Conservation (phyloP, 1,284 basidiomycete species). For the Ganoderma lucidum region DNA sequence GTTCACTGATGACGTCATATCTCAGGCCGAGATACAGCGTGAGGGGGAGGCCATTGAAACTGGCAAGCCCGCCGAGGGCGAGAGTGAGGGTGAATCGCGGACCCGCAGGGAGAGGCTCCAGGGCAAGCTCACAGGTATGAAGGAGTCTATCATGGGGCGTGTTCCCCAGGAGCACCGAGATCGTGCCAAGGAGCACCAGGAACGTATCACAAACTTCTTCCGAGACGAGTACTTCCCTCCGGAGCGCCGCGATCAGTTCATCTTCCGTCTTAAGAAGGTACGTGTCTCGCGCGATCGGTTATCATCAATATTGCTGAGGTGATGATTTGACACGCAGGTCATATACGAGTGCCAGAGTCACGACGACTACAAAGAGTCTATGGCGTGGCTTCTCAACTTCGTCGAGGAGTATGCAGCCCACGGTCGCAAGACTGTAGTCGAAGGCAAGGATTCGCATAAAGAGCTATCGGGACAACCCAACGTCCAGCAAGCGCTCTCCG, state of each 20-base stretch:
- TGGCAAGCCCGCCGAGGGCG: constrained; percentile 33
- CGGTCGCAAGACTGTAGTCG: constrained; percentile 56
- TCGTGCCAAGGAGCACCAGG: constrained; percentile 55
- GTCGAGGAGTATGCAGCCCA: constrained; percentile 80
- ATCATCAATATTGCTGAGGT: not conserved
- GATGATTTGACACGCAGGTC: constrained; percentile 45
- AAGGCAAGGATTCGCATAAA: constrained; percentile 48
- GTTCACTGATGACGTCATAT: not conserved
- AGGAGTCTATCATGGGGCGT: constrained; percentile 55
- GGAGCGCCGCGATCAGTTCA: constrained; percentile 85
- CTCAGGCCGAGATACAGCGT: constrained; percentile 36
- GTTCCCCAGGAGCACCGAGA: constrained; percentile 72
- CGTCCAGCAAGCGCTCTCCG: constrained; percentile 62
- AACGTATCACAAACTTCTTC: constrained; percentile 73
- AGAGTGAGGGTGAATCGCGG: constrained; percentile 48
- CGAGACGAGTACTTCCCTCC: constrained; percentile 87
- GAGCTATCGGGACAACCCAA: constrained; percentile 53
- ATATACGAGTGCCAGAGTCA: constrained; percentile 94
- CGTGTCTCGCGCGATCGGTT: not conserved
- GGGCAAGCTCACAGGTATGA: constrained; percentile 53
- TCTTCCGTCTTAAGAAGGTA: constrained; percentile 81
- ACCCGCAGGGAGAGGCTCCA: constrained; percentile 59
- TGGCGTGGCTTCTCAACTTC: constrained; percentile 78
- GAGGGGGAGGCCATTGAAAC: constrained; percentile 31
- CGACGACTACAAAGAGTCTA: constrained; percentile 86